phyloP scores from a whole-genome alignment of 306 rosid species.

The Vigna reflexopilosa region DNA sequence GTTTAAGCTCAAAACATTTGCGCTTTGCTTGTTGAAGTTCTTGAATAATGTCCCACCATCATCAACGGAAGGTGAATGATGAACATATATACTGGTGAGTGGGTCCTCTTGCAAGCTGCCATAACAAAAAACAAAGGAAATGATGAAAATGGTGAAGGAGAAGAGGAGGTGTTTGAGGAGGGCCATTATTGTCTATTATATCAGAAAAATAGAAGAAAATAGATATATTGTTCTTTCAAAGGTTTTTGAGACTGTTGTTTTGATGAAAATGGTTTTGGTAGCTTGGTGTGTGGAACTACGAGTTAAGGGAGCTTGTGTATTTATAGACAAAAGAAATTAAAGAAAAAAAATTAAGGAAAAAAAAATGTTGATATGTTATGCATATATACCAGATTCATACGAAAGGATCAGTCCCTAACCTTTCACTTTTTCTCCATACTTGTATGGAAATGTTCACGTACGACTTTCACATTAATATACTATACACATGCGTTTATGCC shows the following conservation, averaged over 20 bases:
- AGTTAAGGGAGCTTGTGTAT: slow-evolving; percentile 37
- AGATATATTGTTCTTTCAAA: background rate
- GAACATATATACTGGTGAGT: slow-evolving; percentile 27
- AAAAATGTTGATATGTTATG: background rate
- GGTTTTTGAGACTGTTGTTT: background rate
- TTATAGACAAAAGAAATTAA: slow-evolving; percentile 42
- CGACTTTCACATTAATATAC: too few relatives aligned
- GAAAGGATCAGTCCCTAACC: slow-evolving; percentile 25
- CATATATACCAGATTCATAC: slow-evolving; percentile 27
- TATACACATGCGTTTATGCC: too few relatives aligned
- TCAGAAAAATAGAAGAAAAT: slow-evolving; percentile 23
- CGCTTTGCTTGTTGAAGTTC: slow-evolving; percentile 47
- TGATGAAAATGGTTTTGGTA: slow-evolving; percentile 28
- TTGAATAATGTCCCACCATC: slow-evolving; percentile 44
- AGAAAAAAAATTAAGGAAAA: background rate
- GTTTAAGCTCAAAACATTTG: slow-evolving; percentile 37
- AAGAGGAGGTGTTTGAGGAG: slow-evolving; percentile 30
- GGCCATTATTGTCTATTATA: slow-evolving; percentile 47
- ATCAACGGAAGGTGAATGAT: slow-evolving; percentile 39
- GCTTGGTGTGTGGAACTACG: slow-evolving; percentile 38
- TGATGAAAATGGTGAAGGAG: slow-evolving; percentile 41
- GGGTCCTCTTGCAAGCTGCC: slow-evolving; percentile 49
- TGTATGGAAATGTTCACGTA: too few relatives aligned
- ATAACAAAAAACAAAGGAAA: slow-evolving; percentile 48
- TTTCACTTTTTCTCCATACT: too few relatives aligned